Evolutionary conservation across 2,329 filamentous ascomycete species (phyloP), one percentile per base, ranked within the genome.

Genomic region (Aureobasidium sp.): DNA sequence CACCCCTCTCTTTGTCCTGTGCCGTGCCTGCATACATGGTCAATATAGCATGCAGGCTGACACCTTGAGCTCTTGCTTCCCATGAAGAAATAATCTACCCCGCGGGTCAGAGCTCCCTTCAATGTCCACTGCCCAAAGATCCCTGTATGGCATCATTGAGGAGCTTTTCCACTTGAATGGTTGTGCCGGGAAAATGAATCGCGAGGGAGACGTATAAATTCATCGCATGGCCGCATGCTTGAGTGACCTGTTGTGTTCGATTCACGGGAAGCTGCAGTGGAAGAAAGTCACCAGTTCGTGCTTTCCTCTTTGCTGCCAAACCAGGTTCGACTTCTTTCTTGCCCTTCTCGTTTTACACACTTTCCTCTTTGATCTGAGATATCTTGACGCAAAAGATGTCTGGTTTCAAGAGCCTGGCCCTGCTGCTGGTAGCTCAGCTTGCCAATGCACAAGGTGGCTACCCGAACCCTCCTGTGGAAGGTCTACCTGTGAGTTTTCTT

Each of bases 401-500:
- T 49, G 55, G 29, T 49, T 40, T 58, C 43, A 47, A 58, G 33
- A 23, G 47, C 43, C 46, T 54, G 10, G 38, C 45, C 21, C 55
- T 64, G 40, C 64, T 71, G 35, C 63, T 71, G 57, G 69, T 69
- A 55, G 68, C 65, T 35, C 61, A 70, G 51, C 68, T 69, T 43
- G 68, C 65, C 23, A 62, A 67, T 57, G 69, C 67, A 38, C 68
- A 71, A 58, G 53, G 53, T 17, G 25, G 53, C 40, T 57, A 57
- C 29, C 53, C 53, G 17, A 60, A 64, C 13, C 62, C 65, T 53
- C 63, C 67, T 61, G 55, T 38, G 50, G 47, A 58, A 60, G 67
- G 59, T 49, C 25, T 64, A 5, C 67, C 66, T 29, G 63, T 64
- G 43, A 38, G 61, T 60, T 8, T 8, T 23, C 17, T 4, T 25